Conservation (phyloP, 495 filamentous ascomycete species). For the Lophiostoma macrostomum region DNA sequence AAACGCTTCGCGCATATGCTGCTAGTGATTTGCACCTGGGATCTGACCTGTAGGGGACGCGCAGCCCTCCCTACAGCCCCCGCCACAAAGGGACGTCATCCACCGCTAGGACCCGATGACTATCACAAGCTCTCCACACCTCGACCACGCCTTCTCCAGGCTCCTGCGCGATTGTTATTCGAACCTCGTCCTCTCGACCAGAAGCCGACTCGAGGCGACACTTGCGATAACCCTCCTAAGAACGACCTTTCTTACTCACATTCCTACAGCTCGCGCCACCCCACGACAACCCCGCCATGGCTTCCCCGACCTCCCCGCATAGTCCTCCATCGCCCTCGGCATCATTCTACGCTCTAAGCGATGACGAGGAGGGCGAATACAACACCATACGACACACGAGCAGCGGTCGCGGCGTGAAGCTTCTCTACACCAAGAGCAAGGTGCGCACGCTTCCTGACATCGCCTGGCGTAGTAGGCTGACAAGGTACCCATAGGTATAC, state of each 20-base stretch:
- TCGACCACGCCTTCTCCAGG: too few relatives aligned
- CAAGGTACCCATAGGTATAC: constrained; percentile 64
- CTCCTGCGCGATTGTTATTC: too few relatives aligned
- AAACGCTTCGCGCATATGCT: too few relatives aligned
- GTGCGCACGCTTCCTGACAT: neutral
- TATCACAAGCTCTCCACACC: too few relatives aligned
- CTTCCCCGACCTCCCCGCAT: constrained; percentile 15
- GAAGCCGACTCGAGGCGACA: too few relatives aligned
- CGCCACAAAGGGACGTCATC: too few relatives aligned
- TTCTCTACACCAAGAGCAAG: constrained; percentile 98
- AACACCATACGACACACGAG: constrained; percentile 86
- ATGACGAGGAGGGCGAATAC: constrained; percentile 94
- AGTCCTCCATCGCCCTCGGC: constrained; percentile 71
- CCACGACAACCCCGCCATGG: constrained; percentile 19
- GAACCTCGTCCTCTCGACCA: too few relatives aligned
- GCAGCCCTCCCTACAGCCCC: too few relatives aligned
- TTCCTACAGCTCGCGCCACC: neutral
- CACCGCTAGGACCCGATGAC: too few relatives aligned
- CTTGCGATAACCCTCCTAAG: neutral
- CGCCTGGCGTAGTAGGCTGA: neutral
- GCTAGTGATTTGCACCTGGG: too few relatives aligned
- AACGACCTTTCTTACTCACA: neutral
- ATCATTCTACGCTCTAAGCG: constrained; percentile 94
- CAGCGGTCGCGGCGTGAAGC: constrained; percentile 81
- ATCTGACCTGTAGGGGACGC: too few relatives aligned